Conservation (phyloP, 352 stramenopile genomes). For the Phytophthora citricola region DNA sequence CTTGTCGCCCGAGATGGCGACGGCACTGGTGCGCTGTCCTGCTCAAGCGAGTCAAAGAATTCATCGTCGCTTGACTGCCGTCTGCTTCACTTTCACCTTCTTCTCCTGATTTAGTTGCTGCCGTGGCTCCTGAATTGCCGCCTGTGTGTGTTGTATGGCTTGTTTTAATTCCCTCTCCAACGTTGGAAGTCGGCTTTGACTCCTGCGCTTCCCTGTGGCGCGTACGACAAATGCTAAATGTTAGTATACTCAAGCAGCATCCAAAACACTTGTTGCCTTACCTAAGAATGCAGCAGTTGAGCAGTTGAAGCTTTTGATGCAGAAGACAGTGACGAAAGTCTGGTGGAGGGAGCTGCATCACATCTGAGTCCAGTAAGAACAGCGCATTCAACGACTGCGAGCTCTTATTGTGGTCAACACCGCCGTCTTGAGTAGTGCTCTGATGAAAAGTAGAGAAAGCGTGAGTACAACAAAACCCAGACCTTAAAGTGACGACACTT, state of each 20-base stretch:
- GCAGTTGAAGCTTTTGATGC: conserved; percentile 81
- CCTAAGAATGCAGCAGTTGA: conserved; percentile 83
- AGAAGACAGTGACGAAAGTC: conserved; percentile 81
- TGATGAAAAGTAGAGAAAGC: conserved; percentile 14
- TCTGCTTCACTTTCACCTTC: conserved; percentile 34
- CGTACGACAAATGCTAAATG: not conserved
- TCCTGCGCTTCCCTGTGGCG: conserved; percentile 37
- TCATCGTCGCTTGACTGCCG: conserved; percentile 73
- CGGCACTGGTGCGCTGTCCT: conserved; percentile 36
- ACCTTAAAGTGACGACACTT: not conserved
- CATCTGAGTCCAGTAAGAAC: conserved; percentile 61
- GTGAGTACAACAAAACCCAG: not conserved
- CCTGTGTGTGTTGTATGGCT: not conserved
- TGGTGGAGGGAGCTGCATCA: conserved; percentile 55
- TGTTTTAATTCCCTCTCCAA: conserved; percentile 12
- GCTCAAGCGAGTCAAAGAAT: conserved; percentile 83
- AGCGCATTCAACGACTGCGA: conserved; percentile 52
- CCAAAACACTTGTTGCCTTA: conserved; percentile 13
- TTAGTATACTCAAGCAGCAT: not conserved
- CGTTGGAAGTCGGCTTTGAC: conserved; percentile 20
- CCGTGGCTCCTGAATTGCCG: not conserved
- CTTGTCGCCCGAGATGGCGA: conserved; percentile 12
- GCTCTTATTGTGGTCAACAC: conserved; percentile 36
- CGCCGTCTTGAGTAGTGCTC: conserved; percentile 42
- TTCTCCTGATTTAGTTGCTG: conserved; percentile 1